Conservation (phyloP, 1,139 yeast species). For the Pichia sp. region DNA sequence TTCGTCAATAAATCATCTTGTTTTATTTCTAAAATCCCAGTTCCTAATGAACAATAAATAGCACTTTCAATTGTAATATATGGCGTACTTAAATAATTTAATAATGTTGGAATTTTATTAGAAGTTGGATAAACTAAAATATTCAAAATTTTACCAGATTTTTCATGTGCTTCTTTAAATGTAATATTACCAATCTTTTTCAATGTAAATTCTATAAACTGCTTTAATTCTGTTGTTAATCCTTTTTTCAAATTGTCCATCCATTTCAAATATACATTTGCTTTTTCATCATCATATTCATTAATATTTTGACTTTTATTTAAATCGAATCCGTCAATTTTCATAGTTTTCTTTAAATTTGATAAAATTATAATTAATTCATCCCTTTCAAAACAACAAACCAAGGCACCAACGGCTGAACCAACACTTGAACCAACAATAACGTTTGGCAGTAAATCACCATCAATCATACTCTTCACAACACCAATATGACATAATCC, state of each 20-base stretch:
- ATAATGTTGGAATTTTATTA: slow-evolving; percentile 63
- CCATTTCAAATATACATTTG: slow-evolving; percentile 12
- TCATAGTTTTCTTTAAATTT: slow-evolving; percentile 9
- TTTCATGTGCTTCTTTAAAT: slow-evolving; percentile 86
- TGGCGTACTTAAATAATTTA: slow-evolving; percentile 91
- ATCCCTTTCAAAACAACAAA: slow-evolving; percentile 59
- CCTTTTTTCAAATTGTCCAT: slow-evolving; percentile 43
- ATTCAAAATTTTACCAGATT: slow-evolving; percentile 77
- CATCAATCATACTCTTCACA: slow-evolving; percentile 68
- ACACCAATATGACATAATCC: slow-evolving; percentile 94
- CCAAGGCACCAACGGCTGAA: slow-evolving; percentile 83
- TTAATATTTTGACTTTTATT: too few relatives aligned
- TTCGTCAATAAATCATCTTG: slow-evolving; percentile 21
- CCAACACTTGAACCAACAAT: slow-evolving; percentile 95
- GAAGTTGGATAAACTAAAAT: slow-evolving; percentile 86
- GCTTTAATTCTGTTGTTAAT: slow-evolving; percentile 76
- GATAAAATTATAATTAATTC: slow-evolving; percentile 29
- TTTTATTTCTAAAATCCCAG: slow-evolving; percentile 43
- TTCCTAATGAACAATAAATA: slow-evolving; percentile 60
- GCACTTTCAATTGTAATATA: slow-evolving; percentile 90
- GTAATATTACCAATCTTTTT: slow-evolving; percentile 79
- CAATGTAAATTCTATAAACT: slow-evolving; percentile 73
- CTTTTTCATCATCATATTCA: not conserved
- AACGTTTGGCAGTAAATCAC: slow-evolving; percentile 73
- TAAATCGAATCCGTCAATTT: slow-evolving; percentile 5